Percentiles rank a stretch among this genome's conserved stretches.
phyloP scores from a whole-genome alignment of 768 basidiomycete genomes.

The Calocybe gangraenosa region DNA sequence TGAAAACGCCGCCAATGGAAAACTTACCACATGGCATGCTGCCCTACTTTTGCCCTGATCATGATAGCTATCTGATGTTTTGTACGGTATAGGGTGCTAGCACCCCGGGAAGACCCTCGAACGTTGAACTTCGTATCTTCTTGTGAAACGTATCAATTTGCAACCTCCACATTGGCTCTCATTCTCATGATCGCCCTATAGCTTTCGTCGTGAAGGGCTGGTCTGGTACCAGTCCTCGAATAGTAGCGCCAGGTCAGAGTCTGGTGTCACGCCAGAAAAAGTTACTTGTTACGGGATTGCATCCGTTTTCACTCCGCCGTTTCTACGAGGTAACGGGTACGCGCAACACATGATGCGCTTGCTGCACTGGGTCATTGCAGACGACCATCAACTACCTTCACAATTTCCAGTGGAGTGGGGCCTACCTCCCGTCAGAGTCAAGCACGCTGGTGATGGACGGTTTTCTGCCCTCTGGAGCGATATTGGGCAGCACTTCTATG shows the following conservation, averaged over 20 bases:
- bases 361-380: slow-evolving; percentile 51
- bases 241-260: slow-evolving; percentile 2
- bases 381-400: slow-evolving; percentile 17
- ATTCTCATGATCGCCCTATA: slow-evolving; percentile 7
- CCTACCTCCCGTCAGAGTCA: slow-evolving; percentile 31
- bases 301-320: slow-evolving; percentile 50
- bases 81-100: slow-evolving; percentile 46
- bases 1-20: slow-evolving; percentile 42
- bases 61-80: too few relatives aligned
- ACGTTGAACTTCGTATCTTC: slow-evolving; percentile 55
- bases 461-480: slow-evolving; percentile 55
- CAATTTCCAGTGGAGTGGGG: slow-evolving; percentile 39
- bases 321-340: slow-evolving; percentile 51
- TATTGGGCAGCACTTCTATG: slow-evolving; percentile 44
- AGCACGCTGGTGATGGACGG: slow-evolving; percentile 30
- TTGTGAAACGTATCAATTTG: slow-evolving; percentile 52
- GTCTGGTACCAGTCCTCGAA: slow-evolving; percentile 17
- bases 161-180: not conserved
- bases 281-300: slow-evolving; percentile 46
- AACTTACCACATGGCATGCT: slow-evolving; percentile 45
- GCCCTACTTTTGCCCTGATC: too few relatives aligned
- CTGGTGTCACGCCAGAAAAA: slow-evolving; percentile 18
- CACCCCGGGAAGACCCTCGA: slow-evolving; percentile 43
- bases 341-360: slow-evolving; percentile 62
- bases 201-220: slow-evolving; percentile 27